Percentiles rank a stretch among this genome's conserved stretches.
phyloP scores from a whole-genome alignment of 495 filamentous ascomycete genomes.

The Hypomontagnella monticulosa region DNA sequence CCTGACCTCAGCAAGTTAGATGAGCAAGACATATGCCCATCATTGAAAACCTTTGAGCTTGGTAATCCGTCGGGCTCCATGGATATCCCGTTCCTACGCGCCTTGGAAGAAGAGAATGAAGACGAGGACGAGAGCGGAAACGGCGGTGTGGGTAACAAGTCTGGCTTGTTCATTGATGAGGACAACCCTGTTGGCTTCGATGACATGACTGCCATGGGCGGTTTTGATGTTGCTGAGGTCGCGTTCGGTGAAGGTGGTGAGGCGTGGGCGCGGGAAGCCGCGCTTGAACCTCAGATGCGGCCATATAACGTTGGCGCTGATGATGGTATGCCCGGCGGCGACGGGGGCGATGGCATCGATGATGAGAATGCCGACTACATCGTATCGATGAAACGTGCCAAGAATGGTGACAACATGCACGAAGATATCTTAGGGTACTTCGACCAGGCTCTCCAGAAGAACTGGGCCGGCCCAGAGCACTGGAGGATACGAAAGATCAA shows the following conservation, averaged over 20 bases:
- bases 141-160: conserved; percentile 68
- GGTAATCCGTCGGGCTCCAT: conserved; percentile 84
- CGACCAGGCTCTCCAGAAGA: conserved; percentile 92
- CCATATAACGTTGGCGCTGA: conserved; percentile 65
- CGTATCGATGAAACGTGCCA: conserved; percentile 73
- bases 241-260: conserved; percentile 82
- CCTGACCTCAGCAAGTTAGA: conserved; percentile 80
- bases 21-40: conserved; percentile 92
- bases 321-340: conserved; percentile 63
- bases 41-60: conserved; percentile 89
- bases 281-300: conserved; percentile 69
- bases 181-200: conserved; percentile 83
- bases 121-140: conserved; percentile 67
- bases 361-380: conserved; percentile 70
- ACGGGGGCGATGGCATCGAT: conserved; percentile 69
- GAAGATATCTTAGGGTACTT: conserved; percentile 98
- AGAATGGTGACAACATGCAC: conserved; percentile 70
- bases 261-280: conserved; percentile 74
- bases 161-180: conserved; percentile 83
- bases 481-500: conserved; percentile 97
- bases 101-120: conserved; percentile 82
- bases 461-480: conserved; percentile 99
- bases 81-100: conserved; percentile 91
- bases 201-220: conserved; percentile 78
- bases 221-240: conserved; percentile 76